A percentile compares a stretch with the other conserved stretches of the same genome.
These are phyloP conservation scores for Voacanga thouarsii DNA, from an alignment of 257 asterid species.

Conservation along the genomic window DNA sequence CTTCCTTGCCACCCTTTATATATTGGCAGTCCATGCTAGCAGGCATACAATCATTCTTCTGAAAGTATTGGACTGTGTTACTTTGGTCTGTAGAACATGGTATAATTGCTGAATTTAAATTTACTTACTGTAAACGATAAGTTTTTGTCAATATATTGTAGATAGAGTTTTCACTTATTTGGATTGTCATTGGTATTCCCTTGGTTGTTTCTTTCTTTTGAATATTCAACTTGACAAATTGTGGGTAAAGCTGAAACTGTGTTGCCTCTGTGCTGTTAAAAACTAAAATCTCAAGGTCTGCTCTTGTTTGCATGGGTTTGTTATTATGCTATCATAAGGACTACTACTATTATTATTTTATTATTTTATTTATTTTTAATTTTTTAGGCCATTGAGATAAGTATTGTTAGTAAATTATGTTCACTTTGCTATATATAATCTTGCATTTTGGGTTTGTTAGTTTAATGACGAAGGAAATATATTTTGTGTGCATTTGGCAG, in stretches of 20 bases:
- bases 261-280: neutral
- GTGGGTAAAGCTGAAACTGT: neutral
- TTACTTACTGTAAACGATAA: neutral
- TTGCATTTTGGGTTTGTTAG: too few relatives aligned
- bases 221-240: neutral
- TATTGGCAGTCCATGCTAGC: neutral
- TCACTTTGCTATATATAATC: too few relatives aligned
- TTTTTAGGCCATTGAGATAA: too few relatives aligned
- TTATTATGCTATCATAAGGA: neutral
- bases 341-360: too few relatives aligned
- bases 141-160: neutral
- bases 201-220: neutral
- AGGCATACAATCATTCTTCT: neutral
- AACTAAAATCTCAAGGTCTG: neutral
- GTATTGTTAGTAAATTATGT: too few relatives aligned
- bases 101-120: neutral
- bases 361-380: too few relatives aligned
- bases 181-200: too few relatives aligned
- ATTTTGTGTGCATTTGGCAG: too few relatives aligned
- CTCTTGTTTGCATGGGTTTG: neutral
- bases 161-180: neutral
- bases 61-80: neutral
- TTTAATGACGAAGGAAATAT: too few relatives aligned
- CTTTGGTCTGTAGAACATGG: neutral
- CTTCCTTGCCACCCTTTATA: neutral